Conservation (phyloP, 2,329 filamentous ascomycete genomes). For the Penicillium digitatum region DNA sequence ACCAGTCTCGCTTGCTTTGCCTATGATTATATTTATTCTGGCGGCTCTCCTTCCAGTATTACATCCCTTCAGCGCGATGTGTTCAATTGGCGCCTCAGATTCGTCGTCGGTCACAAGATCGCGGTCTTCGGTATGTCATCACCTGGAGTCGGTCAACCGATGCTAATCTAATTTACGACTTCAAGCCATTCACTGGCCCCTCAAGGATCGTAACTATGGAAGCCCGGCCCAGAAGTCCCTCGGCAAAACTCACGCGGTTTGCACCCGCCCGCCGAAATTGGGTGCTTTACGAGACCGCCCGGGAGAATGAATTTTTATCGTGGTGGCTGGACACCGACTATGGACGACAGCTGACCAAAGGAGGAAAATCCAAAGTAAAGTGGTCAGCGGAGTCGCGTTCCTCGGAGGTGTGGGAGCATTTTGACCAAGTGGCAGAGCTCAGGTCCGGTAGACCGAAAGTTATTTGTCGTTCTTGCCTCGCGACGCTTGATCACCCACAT, state of each 20-base stretch:
- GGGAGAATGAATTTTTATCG: neutral
- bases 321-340: too few species aligned
- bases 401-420: too few species aligned
- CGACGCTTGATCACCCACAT: neutral
- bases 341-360: too few species aligned
- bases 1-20: too few species aligned
- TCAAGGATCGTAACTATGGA: too few species aligned
- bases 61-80: neutral
- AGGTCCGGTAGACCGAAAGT: neutral
- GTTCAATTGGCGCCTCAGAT: neutral
- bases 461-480: neutral
- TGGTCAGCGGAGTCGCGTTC: too few species aligned
- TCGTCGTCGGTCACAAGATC: neutral
- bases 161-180: neutral
- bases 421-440: too few species aligned
- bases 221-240: too few species aligned
- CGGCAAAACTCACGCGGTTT: neutral
- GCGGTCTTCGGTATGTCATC: neutral
- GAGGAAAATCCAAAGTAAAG: too few species aligned
- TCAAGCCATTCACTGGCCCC: too few species aligned
- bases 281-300: neutral
- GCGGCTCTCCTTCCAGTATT: too few species aligned
- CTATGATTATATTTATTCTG: neutral
- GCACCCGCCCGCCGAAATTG: conserved; percentile 1
- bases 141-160: neutral